Evolutionary conservation across 805 yeast genomes (phyloP), one percentile per base, ranked within the genome.

Genomic region (Kuraishia floccosa): DNA sequence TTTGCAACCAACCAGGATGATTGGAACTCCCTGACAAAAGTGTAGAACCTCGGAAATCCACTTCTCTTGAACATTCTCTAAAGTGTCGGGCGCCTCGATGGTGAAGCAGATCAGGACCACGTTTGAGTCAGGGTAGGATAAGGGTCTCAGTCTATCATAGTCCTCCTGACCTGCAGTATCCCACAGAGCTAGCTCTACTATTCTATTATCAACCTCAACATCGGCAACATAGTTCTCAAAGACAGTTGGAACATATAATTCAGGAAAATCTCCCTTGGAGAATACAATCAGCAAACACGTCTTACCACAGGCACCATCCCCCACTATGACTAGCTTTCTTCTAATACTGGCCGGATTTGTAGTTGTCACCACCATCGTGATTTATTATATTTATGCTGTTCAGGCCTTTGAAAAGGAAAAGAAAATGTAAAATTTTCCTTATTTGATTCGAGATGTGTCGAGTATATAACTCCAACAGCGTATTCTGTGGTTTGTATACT

Each of bases 151-250:
- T 59, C 95, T 81, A 58, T 85, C 95, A 54, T 86, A 86, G 65
- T 87, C 96, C 67, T 86, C 96, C 72, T 86, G 96, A 42, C 96
- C 96, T 34, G 96, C 95, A 44, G 96, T 86, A 85, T 86, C 96
- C 96, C 96, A 86, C 43, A 86, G 66, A 6, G 95, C 94, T 58
- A 86, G 66, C 56, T 87, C 95, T 36, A 89, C 96, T 54, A 82
- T 73, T 59, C 89, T 81, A 30, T 94, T 93, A 47, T 81, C 89
- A 35, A 80, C 79, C 51, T 76, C 95, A 35, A 89, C 96, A 56
- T 86, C 96, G 28, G 96, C 94, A 47, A 89, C 96, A 58, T 89
- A 91, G 67, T 87, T 91, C 58, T 89, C 97, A 50, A 89, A 89
- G 38, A 89, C 97, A 16, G 96, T 85, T 51, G 96, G 96, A 30